A percentile compares a stretch with the other conserved stretches of the same genome.
Evolutionary conservation across 495 filamentous ascomycete genomes (phyloP).

Genomic region (Aspergillus olivimuriae): DNA sequence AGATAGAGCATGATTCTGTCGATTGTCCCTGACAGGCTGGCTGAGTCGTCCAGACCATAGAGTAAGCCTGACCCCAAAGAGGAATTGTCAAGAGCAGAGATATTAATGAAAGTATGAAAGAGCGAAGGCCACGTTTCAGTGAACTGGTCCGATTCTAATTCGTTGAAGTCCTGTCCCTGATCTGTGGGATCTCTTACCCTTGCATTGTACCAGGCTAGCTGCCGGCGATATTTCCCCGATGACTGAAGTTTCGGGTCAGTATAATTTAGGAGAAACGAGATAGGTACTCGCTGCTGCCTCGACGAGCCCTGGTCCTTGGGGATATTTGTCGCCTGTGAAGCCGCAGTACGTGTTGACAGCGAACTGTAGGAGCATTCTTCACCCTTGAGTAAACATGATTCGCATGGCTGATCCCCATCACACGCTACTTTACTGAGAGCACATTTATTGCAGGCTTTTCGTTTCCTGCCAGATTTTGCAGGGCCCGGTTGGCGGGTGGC

Average conservation of each 20-base stretch:
- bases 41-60: not conserved
- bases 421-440: not conserved
- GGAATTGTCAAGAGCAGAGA: not conserved
- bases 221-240: not conserved
- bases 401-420: conserved; percentile 4
- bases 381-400: not conserved
- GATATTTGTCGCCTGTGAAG: not conserved
- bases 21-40: not conserved
- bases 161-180: not conserved
- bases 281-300: not conserved
- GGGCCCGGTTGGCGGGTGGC: not conserved
- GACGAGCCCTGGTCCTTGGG: not conserved
- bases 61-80: not conserved
- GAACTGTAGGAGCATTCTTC: not conserved
- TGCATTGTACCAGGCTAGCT: not conserved
- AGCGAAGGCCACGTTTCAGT: not conserved
- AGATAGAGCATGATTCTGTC: not conserved
- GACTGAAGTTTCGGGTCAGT: not conserved
- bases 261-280: conserved; percentile 3
- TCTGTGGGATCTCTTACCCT: not conserved
- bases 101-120: not conserved
- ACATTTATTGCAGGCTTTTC: conserved; percentile 1
- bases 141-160: not conserved
- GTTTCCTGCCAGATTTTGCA: not conserved
- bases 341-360: not conserved